Evolutionary conservation across 331 rosid genomes (phyloP), one percentile per base, ranked within the genome.

Genomic region (Ulmus americana): DNA sequence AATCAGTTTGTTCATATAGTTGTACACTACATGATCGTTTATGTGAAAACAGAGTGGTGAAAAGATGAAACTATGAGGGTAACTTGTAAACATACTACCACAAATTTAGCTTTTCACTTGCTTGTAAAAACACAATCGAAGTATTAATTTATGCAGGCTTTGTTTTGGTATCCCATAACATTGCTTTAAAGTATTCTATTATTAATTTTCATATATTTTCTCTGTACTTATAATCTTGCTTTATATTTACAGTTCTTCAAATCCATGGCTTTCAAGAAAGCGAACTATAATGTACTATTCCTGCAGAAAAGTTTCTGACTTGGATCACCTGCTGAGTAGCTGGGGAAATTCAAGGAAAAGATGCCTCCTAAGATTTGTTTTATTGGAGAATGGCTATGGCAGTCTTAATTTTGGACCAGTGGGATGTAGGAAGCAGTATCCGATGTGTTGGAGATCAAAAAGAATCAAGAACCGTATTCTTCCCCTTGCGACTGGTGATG

Each of bases 291-390:
- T 53, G 63, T 45, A n/a, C 47, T 75, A 62, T 58, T 80, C 86
- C 7, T 79, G 81, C 63, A 70, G 72, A 74, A 85, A 80, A 59
- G 81, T 65, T 41, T 76, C 76, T 2, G 58, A 69, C 28, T 82
- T 81, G 73, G 85, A 74, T 64, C 76, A 56, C 40, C 54, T 82
- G 51, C 60, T 77, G 40, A 76, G 82, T 67, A 81, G 82, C 73
- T 83, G 86, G 91, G 81, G 91, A 39, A 79, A 71, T 74, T 72
- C 88, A 60, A 83, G 82, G 79, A 85, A 82, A 82, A 84, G 87
- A 57, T 80, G 86, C 69, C 72, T 82, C 63, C 49, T 64, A 39
- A 82, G 74, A 61, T 74, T 79, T 63, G 81, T 70, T 76, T 60
- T 76, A n/a, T 80, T 65, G 28, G 80, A 59, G 10, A 79, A 80